Conservation (phyloP, 768 basidiomycete genomes). For the Amanita pallidorosea region DNA sequence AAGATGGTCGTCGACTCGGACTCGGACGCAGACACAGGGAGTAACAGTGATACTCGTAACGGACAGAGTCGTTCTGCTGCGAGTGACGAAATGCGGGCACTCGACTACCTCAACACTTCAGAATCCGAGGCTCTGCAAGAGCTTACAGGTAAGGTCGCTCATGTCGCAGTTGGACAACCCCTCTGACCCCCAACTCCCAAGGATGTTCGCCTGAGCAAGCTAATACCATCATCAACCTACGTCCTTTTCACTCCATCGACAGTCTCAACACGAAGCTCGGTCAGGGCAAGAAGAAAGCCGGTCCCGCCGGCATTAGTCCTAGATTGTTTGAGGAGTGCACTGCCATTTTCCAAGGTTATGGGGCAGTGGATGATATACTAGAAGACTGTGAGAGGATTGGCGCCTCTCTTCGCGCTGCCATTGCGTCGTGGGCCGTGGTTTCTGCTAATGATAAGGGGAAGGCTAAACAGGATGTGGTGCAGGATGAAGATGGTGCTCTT, state of each 20-base stretch:
- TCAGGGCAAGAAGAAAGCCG: constrained; percentile 81
- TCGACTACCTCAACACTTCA: constrained; percentile 62
- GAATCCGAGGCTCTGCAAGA: constrained; percentile 58
- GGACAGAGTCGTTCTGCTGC: constrained; percentile 22
- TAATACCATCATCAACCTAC: constrained; percentile 58
- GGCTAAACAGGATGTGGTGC: constrained; percentile 18
- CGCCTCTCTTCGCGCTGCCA: constrained; percentile 54
- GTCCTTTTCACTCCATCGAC: constrained; percentile 71
- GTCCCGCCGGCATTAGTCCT: constrained; percentile 74
- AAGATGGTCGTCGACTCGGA: constrained; percentile 60
- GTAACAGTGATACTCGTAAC: constrained; percentile 25
- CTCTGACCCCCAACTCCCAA: constrained; percentile 16
- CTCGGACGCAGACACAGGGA: constrained; percentile 44
- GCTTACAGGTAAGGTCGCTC: constrained; percentile 47
- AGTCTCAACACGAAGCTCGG: constrained; percentile 69
- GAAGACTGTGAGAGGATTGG: constrained; percentile 86
- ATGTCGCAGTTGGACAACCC: not conserved
- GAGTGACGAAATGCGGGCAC: constrained; percentile 37
- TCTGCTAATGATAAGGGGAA: constrained; percentile 26
- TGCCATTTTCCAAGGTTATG: constrained; percentile 76
- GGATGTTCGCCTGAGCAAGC: constrained; percentile 82
- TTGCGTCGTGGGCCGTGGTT: constrained; percentile 63
- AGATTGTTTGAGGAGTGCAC: constrained; percentile 88
- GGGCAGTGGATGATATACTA: constrained; percentile 80
- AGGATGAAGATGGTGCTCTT: constrained; percentile 47